These are phyloP conservation scores for Coemansia pectinata DNA, from an alignment of 192 early-diverging fungal genomes.

Conservation along the genomic window DNA sequence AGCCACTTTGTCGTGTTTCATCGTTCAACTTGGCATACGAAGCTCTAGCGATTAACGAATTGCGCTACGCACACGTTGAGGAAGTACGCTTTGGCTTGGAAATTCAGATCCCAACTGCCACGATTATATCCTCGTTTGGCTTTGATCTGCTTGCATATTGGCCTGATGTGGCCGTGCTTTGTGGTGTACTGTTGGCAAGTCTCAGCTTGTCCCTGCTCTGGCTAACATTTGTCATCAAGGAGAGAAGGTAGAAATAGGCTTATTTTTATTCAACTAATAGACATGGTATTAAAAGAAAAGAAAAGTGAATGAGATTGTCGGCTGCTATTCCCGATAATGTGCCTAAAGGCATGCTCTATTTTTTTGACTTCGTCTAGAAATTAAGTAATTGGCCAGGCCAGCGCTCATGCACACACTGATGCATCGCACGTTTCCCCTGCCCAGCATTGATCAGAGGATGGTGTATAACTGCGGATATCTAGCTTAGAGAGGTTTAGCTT, in stretches of 20 bases:
- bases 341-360: no score
- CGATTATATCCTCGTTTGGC: slow-evolving; percentile 85
- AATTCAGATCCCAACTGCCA: slow-evolving; percentile 84
- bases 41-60: slow-evolving; percentile 87
- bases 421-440: no score
- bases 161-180: slow-evolving; percentile 70
- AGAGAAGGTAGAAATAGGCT: slow-evolving; percentile 60
- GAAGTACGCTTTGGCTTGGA: slow-evolving; percentile 80
- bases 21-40: slow-evolving; percentile 93
- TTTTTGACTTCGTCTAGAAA: no score
- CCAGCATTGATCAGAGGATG: no score
- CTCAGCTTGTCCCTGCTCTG: slow-evolving; percentile 73
- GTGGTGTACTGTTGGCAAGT: slow-evolving; percentile 60
- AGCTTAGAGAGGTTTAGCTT: no score
- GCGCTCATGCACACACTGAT: no score
- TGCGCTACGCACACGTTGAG: slow-evolving; percentile 73
- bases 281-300: neutral
- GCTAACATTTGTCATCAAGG: slow-evolving; percentile 80
- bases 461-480: no score
- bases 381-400: no score
- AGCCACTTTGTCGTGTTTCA: slow-evolving; percentile 60
- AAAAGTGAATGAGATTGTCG: no score
- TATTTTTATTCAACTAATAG: neutral
- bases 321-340: no score
- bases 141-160: slow-evolving; percentile 82